phyloP scores from a whole-genome alignment of 805 yeast species.

The Starmerella ratchasimensis region DNA sequence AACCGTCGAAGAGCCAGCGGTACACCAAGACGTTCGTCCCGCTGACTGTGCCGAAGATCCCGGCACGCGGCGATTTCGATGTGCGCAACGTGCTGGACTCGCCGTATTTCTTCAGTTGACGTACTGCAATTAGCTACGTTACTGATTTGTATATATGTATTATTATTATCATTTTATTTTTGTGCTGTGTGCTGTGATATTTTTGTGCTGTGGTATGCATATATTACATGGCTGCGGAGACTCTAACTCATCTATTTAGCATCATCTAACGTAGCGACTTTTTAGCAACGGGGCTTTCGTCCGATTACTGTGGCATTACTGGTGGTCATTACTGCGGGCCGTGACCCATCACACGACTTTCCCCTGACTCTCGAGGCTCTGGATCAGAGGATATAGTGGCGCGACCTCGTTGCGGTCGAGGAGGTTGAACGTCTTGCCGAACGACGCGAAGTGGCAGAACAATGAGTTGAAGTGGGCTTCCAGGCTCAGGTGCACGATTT shows the following conservation, averaged over 20 bases:
- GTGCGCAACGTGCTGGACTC: conserved; percentile 59
- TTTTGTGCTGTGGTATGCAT: too few relatives aligned
- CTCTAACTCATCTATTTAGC: too few relatives aligned
- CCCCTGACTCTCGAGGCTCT: conserved; percentile 71
- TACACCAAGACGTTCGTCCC: conserved; percentile 45
- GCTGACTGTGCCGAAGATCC: conserved; percentile 54
- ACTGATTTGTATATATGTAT: too few relatives aligned
- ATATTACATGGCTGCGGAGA: too few relatives aligned
- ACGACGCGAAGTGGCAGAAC: conserved; percentile 85
- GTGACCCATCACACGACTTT: conserved; percentile 43
- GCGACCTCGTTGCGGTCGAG: conserved; percentile 66
- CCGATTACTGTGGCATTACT: too few relatives aligned
- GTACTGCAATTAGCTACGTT: background rate
- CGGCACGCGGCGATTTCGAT: conserved; percentile 72
- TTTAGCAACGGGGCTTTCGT: too few relatives aligned
- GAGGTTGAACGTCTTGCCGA: conserved; percentile 69
- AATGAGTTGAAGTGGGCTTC: conserved; percentile 98
- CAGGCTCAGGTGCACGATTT: conserved; percentile 73
- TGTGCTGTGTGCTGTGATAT: too few relatives aligned
- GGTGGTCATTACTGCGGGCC: too few relatives aligned
- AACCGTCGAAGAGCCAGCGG: background rate
- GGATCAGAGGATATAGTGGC: conserved; percentile 67
- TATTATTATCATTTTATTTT: too few relatives aligned
- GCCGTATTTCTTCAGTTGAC: conserved; percentile 55
- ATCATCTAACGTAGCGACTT: too few relatives aligned